Conservation (phyloP, 2,329 filamentous ascomycete species). For the Catunica adiposa region DNA sequence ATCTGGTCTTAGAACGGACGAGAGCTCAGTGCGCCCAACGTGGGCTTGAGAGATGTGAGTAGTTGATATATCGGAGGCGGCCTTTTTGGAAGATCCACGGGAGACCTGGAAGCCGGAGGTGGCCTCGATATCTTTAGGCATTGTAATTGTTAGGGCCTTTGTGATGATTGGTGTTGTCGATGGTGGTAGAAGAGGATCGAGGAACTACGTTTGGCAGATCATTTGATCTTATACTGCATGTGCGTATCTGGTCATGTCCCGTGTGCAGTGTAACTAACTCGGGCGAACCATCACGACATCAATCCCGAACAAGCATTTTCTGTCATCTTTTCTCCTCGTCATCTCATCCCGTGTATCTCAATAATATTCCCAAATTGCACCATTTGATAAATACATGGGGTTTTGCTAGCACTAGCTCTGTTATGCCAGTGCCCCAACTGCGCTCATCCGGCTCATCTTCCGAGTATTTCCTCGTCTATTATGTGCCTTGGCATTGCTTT, state of each 20-base stretch:
- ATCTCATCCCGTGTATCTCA: not conserved
- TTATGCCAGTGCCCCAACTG: not conserved
- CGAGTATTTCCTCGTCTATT: too few species aligned
- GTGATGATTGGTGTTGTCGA: not conserved
- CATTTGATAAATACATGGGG: not conserved
- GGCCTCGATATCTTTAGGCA: constrained; percentile 11
- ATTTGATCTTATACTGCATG: too few species aligned
- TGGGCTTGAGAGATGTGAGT: constrained; percentile 4
- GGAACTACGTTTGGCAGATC: not conserved
- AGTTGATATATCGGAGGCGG: not conserved
- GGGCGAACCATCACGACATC: too few species aligned
- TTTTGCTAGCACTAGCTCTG: not conserved
- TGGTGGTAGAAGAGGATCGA: not conserved
- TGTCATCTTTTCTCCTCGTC: not conserved
- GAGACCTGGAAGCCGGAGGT: not conserved
- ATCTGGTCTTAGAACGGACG: constrained; percentile 19
- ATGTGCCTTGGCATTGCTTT: too few species aligned
- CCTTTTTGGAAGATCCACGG: not conserved
- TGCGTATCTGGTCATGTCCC: too few species aligned
- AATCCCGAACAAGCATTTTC: too few species aligned
- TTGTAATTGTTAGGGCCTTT: not conserved
- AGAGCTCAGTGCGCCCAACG: constrained; percentile 4
- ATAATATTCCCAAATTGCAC: not conserved
- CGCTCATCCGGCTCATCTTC: not conserved
- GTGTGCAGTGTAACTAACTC: too few species aligned